These are phyloP conservation scores for Dothistroma pini DNA, from an alignment of 2,329 filamentous ascomycete genomes.

Conservation along the genomic window DNA sequence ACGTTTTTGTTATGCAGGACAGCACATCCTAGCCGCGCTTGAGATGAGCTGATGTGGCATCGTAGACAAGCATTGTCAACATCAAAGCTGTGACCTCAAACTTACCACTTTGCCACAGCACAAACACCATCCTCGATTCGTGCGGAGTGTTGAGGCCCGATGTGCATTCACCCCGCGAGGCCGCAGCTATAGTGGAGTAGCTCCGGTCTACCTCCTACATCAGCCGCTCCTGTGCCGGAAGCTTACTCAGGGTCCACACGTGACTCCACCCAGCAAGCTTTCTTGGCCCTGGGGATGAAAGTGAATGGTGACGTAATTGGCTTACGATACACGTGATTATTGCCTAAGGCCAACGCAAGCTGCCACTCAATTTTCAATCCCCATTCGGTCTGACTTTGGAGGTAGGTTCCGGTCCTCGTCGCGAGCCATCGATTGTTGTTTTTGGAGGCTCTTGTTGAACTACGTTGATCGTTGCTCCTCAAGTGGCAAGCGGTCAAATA, in stretches of 20 bases:
- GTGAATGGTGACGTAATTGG: too few relatives aligned
- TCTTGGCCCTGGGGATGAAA: too few relatives aligned
- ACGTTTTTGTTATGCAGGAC: background rate
- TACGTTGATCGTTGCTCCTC: background rate
- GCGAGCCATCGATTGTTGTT: background rate
- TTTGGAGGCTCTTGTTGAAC: background rate
- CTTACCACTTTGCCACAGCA: background rate
- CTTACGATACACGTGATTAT: too few relatives aligned
- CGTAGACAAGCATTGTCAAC: background rate
- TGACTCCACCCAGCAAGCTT: too few relatives aligned
- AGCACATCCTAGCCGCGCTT: background rate
- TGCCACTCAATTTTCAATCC: too few relatives aligned
- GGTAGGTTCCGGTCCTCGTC: background rate
- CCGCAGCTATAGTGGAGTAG: too few relatives aligned
- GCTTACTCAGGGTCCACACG: too few relatives aligned
- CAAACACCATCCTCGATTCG: background rate
- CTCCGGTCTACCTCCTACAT: too few relatives aligned
- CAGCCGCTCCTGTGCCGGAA: too few relatives aligned
- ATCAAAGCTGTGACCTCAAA: background rate
- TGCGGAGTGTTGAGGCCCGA: background rate
- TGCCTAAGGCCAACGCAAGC: too few relatives aligned
- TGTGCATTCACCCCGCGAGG: background rate
- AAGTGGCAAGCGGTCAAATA: background rate
- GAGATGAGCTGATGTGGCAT: background rate
- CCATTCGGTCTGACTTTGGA: too few relatives aligned